Evolutionary conservation across 2,329 filamentous ascomycete genomes (phyloP), one percentile per base, ranked within the genome.

Genomic region (Dothistroma pini): DNA sequence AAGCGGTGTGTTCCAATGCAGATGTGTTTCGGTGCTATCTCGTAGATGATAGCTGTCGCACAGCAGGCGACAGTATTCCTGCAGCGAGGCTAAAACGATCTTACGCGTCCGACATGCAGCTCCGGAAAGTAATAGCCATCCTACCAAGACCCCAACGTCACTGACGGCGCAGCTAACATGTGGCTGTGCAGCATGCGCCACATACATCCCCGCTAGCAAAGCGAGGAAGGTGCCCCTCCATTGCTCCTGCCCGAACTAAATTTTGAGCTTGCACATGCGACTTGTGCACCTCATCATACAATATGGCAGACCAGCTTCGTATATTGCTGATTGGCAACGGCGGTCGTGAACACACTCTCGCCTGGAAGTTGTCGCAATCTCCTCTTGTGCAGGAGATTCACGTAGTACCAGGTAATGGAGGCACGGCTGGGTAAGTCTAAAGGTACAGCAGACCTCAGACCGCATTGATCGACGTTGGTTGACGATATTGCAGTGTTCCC

Each of bases 311-410:
- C 22, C 63, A 63, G 50, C 81, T 91, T 65, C 84, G 87, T 69
- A 83, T 97, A 69, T 87, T 97, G 65, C 86, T 97, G 65, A 87
- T 97, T 67, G 93, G 95, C 72, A 96, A 93, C 74, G 95, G 95
- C 68, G 95, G 93, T 70, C 88, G 95, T 71, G 95, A 99, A 79
- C 92, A 97, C 78, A 91, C 93, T 52, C 84, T 97, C 65, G 92
- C 93, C 48, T 97, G 93, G 93, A 97, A 96, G 79, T 82, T 97
- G 64, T 86, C 88, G 72, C 89, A 96, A 75, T 96, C 92, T 16
- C 81, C 87, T 48, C 83, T 83, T 51, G 90, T 96, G 63, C 86
- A 91, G 70, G 83, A 86, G 69, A 93, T 97, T 73, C 80, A 75
- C 67, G 81, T 85, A 60, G 83, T 83, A 59, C 84, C 84, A 62